phyloP scores from a whole-genome alignment of 257 asterid species.

The Nicotiana noctiflora region DNA sequence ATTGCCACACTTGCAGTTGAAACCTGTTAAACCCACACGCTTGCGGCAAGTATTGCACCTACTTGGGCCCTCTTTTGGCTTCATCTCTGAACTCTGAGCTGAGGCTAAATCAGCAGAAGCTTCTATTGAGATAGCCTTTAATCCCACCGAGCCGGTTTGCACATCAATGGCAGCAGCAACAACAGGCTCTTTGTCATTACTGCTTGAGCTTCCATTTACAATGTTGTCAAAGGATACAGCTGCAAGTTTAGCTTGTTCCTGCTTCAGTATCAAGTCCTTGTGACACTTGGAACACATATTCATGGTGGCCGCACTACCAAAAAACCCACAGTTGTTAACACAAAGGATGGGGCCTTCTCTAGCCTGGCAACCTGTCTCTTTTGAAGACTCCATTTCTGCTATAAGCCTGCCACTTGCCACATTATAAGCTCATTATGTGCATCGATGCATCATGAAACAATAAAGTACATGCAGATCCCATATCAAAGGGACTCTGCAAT shows the following conservation, averaged over 20 bases:
- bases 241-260: conserved; percentile 41
- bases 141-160: conserved; percentile 16
- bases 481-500: neutral
- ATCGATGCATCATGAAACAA: neutral
- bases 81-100: conserved; percentile 21
- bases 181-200: conserved; percentile 20
- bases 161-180: conserved; percentile 1
- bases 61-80: conserved; percentile 34
- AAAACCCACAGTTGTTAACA: conserved; percentile 50
- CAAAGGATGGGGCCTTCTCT: conserved; percentile 50
- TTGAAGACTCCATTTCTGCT: conserved; percentile 38
- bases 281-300: conserved; percentile 62
- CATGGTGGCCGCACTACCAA: conserved; percentile 53
- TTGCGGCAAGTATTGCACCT: conserved; percentile 44
- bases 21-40: conserved; percentile 55
- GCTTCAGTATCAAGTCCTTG: conserved; percentile 39
- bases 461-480: neutral
- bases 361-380: conserved; percentile 48
- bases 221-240: conserved; percentile 44
- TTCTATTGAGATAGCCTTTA: conserved; percentile 15
- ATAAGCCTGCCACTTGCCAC: conserved; percentile 12
- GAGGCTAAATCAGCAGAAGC: conserved; percentile 10
- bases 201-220: conserved; percentile 32
- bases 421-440: neutral
- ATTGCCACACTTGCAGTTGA: conserved; percentile 43